phyloP scores from a whole-genome alignment of 1,284 basidiomycete genomes.

The Microbotryum violaceum region DNA sequence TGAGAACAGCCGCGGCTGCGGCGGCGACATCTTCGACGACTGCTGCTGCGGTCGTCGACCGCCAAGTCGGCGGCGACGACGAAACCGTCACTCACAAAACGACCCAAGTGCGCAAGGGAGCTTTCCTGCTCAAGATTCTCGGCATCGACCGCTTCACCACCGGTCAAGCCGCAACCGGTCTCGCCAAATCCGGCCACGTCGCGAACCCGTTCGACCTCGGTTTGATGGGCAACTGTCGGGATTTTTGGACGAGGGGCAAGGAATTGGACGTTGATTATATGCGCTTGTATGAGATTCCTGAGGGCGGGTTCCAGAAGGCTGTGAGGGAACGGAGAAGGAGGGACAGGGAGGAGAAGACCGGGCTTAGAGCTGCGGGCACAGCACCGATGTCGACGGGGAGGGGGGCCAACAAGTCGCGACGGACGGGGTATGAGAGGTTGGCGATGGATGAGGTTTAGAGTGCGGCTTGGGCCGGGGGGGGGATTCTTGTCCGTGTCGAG shows the following conservation, averaged over 20 bases:
- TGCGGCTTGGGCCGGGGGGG: too few relatives aligned
- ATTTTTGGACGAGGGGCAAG: constrained; percentile 85
- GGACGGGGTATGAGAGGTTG: constrained; percentile 20
- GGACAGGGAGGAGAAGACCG: constrained; percentile 8
- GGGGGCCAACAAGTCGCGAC: neutral
- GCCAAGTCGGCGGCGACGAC: constrained; percentile 25
- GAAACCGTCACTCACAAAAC: constrained; percentile 19
- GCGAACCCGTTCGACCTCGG: constrained; percentile 92
- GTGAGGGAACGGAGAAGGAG: constrained; percentile 14
- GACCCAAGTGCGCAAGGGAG: constrained; percentile 34
- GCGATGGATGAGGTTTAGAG: constrained; percentile 15
- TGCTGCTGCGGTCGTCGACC: constrained; percentile 25
- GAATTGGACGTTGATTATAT: constrained; percentile 86
- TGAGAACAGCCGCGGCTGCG: constrained; percentile 1
- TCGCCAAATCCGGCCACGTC: constrained; percentile 51
- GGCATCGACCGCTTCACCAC: constrained; percentile 90
- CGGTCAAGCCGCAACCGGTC: constrained; percentile 75
- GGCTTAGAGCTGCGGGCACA: neutral
- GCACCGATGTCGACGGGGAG: neutral
- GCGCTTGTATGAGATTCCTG: constrained; percentile 76
- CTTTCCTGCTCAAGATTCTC: constrained; percentile 76
- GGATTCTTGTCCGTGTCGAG: too few relatives aligned
- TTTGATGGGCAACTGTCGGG: constrained; percentile 73
- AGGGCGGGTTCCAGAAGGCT: constrained; percentile 12
- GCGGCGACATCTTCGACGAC: neutral